These are phyloP conservation scores for Ogataea methanolica DNA, from an alignment of 805 yeast species.

Conservation along the genomic window DNA sequence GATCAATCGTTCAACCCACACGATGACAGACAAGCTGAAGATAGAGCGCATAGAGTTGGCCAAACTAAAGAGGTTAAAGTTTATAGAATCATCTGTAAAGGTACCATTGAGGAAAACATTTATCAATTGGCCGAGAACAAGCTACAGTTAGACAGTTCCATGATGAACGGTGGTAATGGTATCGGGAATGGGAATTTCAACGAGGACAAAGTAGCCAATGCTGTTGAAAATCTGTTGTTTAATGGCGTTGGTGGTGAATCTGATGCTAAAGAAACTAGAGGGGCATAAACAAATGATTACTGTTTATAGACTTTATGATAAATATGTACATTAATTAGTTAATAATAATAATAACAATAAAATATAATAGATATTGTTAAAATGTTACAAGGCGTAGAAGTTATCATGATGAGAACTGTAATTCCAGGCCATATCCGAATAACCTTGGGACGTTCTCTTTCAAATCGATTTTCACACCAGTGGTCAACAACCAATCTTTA, in stretches of 20 bases:
- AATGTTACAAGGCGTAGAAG: neutral
- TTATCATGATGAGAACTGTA: conserved; percentile 54
- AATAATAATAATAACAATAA: neutral
- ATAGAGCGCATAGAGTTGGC: conserved; percentile 96
- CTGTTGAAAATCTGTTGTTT: conserved; percentile 47
- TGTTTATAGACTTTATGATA: neutral
- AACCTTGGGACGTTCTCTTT: conserved; percentile 44
- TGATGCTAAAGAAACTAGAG: neutral
- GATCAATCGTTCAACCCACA: conserved; percentile 97
- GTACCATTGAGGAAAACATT: conserved; percentile 87
- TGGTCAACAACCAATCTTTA: conserved; percentile 71
- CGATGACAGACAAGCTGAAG: conserved; percentile 98
- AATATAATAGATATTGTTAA: neutral
- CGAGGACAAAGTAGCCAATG: conserved; percentile 50
- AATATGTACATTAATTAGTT: neutral
- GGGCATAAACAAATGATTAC: neutral
- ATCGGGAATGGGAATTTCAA: conserved; percentile 33
- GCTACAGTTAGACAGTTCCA: conserved; percentile 73
- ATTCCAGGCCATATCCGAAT: conserved; percentile 51
- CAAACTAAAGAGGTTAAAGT: conserved; percentile 76
- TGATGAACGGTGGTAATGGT: conserved; percentile 37
- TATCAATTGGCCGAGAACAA: conserved; percentile 83
- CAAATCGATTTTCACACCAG: conserved; percentile 58
- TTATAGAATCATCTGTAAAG: conserved; percentile 62
- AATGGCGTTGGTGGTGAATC: neutral